Evolutionary conservation across 2,329 filamentous ascomycete genomes (phyloP), one percentile per base, ranked within the genome.

Genomic region (Stromatinia cepivora): DNA sequence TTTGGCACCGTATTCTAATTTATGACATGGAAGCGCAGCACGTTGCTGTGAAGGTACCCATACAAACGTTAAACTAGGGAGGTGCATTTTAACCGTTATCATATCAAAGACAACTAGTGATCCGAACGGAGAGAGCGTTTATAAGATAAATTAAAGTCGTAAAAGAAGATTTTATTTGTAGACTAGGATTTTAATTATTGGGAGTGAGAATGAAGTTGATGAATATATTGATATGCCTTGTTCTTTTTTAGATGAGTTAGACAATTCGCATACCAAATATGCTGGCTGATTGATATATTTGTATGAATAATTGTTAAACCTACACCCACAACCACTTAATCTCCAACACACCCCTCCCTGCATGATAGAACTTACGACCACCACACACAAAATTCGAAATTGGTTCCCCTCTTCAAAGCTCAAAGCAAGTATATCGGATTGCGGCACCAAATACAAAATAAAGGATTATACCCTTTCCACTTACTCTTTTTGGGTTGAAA

Each of bases 261-360:
- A 10, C 15, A 20, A 31, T 54, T 11, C 5, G 15, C 50, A 52
- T 28, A 15, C n/a, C 25, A 10, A 52, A 3, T n/a, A 52, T 28
- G 13, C 15, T 53, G 50, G 52, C 25, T 31, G 48, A 11, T 11
- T 50, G 48, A n/a, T 25, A 2, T n/a, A n/a, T 13, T 15, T 52
- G n/a, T 52, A 52, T 52, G 25, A 22, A 53, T 31, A 5, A 22
- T n/a, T 50, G 39, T 42, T 48, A 48, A 48, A 48, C 2, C 52
- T 54, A 34, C 50, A 28, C 28, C 53, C 53, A 34, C 34, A 34
- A 57, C 1, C 54, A 57, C 31, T 39, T 9, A 36, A 57, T 34
- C 53, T 57, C 31, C 54, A 57, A 39, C 53, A 56, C 53, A 56
- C 53, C 31, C 52, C 25, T 34, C 52, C 28, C 53, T 57, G 54